Evolutionary conservation across 2,329 filamentous ascomycete genomes (phyloP), one percentile per base, ranked within the genome.

Genomic region (Colletotrichum noveboracense): DNA sequence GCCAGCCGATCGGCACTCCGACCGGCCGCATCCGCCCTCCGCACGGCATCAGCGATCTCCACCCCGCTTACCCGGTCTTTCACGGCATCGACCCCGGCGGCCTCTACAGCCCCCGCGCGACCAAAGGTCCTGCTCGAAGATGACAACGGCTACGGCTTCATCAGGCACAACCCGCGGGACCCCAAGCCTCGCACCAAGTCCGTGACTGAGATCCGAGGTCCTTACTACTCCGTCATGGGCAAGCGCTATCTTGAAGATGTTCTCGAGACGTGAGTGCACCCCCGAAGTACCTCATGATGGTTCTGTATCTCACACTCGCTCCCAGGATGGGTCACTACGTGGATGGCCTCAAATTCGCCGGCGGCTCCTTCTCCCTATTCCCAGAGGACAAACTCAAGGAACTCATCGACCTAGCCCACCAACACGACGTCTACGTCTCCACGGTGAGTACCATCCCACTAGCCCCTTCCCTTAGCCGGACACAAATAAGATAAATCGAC

Each of bases 331-430:
- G 88, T 1, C 82, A 87, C 26, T 87, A 91, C 80, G 85, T 91
- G 6, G 89, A 91, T 78, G 89, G 89, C 0, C 83, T 91, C 62
- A 90, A 91, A 76, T 91, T 91, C 78, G 88, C 88, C 0, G 88
- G 88, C 75, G 87, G 88, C 3, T 88, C 88, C 1, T 90, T 90
- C 80, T 86, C 87, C 4, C 82, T 90, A 5, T 88, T 90, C 76
- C 83, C 86, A 7, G 88, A 69, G 16, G 66, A 69, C 16, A 69
- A 69, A 56, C 66, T 60, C 34, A 69, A 69, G 24, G 52, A 69
- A 34, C 66, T 61, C 1, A 60, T 69, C 34, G 66, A 61, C 4
- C 52, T 69, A 5, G 66, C 66, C 1, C 66, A 69, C 34, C 66
- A 60, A 3, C 66, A 69, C 0, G 52, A 69, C n/a, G 88, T 88